These are phyloP conservation scores for Dendrocalamus sinicus DNA, from an alignment of 176 grass and related monocot genomes.

Conservation along the genomic window DNA sequence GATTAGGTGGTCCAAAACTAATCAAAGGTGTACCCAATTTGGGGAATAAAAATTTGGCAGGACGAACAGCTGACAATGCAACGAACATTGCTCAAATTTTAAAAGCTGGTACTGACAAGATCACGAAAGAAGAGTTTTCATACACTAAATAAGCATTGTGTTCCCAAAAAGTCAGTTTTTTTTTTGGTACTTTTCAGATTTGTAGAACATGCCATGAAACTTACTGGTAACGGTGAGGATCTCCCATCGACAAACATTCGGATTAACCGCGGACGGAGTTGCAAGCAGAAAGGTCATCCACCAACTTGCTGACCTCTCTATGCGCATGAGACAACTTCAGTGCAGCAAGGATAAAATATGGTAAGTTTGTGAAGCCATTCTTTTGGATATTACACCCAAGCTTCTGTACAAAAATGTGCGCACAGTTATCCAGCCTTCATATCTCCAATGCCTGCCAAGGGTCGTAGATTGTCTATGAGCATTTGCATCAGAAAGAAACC, in stretches of 20 bases:
- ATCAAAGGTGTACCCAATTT: background rate
- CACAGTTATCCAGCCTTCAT: slow-evolving; percentile 36
- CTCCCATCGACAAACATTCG: background rate
- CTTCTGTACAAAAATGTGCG: background rate
- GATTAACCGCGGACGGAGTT: background rate
- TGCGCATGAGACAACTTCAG: background rate
- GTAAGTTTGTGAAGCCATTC: background rate
- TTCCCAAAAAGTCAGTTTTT: background rate
- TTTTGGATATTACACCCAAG: background rate
- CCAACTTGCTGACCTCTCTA: slow-evolving; percentile 8
- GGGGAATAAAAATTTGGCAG: background rate
- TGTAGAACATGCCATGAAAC: background rate
- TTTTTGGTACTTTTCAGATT: background rate
- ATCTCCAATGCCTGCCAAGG: slow-evolving; percentile 45
- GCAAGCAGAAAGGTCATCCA: background rate
- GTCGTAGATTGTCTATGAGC: background rate
- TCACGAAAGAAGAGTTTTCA: background rate
- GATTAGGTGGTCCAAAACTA: slow-evolving; percentile 19
- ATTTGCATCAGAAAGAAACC: background rate
- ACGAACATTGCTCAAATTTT: background rate
- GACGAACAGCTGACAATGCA: background rate
- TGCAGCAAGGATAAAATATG: background rate
- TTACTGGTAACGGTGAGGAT: background rate
- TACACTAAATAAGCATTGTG: background rate
- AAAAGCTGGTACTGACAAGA: background rate